These are phyloP conservation scores for Calonectria henricotiae DNA, from an alignment of 2,329 filamentous ascomycete genomes.

Conservation along the genomic window DNA sequence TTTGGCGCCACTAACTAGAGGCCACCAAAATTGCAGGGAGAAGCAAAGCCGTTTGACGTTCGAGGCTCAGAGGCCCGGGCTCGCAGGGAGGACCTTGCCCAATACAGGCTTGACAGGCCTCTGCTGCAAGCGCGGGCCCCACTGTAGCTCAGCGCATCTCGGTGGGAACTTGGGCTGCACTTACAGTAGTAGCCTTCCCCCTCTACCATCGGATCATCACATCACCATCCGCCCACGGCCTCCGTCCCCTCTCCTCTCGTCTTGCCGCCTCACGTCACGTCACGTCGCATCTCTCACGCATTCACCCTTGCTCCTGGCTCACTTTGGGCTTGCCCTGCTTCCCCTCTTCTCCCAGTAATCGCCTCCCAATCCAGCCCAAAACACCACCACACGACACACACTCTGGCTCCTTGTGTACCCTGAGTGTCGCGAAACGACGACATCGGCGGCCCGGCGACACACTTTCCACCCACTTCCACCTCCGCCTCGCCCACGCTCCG, in stretches of 20 bases:
- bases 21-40: slow-evolving; percentile 22
- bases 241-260: slow-evolving; percentile 30
- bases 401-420: slow-evolving; percentile 10
- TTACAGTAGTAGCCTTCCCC: slow-evolving; percentile 22
- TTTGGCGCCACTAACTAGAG: background rate
- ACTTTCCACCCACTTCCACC: slow-evolving; percentile 17
- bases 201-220: slow-evolving; percentile 49
- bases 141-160: slow-evolving; percentile 45
- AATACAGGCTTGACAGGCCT: slow-evolving; percentile 15
- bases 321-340: slow-evolving; percentile 25
- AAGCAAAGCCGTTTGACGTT: slow-evolving; percentile 28
- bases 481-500: slow-evolving; percentile 4
- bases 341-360: slow-evolving; percentile 35
- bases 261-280: slow-evolving; percentile 39
- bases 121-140: slow-evolving; percentile 32
- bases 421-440: slow-evolving; percentile 40
- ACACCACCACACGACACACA: slow-evolving; percentile 25
- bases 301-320: slow-evolving; percentile 26
- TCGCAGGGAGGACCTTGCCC: slow-evolving; percentile 21
- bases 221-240: slow-evolving; percentile 35
- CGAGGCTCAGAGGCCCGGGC: slow-evolving; percentile 15
- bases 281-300: slow-evolving; percentile 30
- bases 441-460: slow-evolving; percentile 35
- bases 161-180: slow-evolving; percentile 29
- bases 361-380: slow-evolving; percentile 26